These are phyloP conservation scores for Thalassiosira delicatula DNA, from an alignment of 352 stramenopile species.

Conservation along the genomic window DNA sequence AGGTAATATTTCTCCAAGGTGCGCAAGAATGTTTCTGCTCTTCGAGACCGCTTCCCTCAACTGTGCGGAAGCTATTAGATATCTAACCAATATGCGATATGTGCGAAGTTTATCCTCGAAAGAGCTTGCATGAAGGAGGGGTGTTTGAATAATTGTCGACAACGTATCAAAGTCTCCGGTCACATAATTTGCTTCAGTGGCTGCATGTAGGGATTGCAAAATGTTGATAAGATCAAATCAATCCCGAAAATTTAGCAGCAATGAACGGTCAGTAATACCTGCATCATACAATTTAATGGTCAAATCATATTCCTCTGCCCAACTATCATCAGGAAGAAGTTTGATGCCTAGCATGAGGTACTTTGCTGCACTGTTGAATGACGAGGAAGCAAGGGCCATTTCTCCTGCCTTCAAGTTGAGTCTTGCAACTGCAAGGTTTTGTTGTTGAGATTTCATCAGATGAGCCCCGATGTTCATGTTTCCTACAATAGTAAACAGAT, in stretches of 20 bases:
- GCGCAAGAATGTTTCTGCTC: conserved; percentile 54
- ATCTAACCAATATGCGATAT: conserved; percentile 49
- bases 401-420: conserved; percentile 65
- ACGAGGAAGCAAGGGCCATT: conserved; percentile 49
- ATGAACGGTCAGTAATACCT: no score
- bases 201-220: conserved; percentile 2
- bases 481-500: conserved; percentile 54
- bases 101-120: conserved; percentile 61
- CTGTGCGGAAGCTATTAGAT: conserved; percentile 18
- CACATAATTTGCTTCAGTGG: conserved; percentile 51
- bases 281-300: conserved; percentile 58
- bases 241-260: neutral
- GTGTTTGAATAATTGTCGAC: conserved; percentile 21
- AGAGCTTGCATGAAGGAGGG: conserved; percentile 32
- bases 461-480: conserved; percentile 52
- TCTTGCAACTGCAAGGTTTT: conserved; percentile 57
- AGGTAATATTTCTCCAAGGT: conserved; percentile 69
- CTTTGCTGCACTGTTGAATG: conserved; percentile 61
- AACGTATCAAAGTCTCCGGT: conserved; percentile 51
- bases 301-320: conserved; percentile 60
- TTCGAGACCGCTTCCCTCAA: conserved; percentile 56
- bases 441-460: conserved; percentile 43
- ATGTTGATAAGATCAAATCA: neutral
- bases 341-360: conserved; percentile 62
- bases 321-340: conserved; percentile 51